phyloP scores from a whole-genome alignment of 2,329 filamentous ascomycete genomes.

The Phyllosticta citrichinensis region DNA sequence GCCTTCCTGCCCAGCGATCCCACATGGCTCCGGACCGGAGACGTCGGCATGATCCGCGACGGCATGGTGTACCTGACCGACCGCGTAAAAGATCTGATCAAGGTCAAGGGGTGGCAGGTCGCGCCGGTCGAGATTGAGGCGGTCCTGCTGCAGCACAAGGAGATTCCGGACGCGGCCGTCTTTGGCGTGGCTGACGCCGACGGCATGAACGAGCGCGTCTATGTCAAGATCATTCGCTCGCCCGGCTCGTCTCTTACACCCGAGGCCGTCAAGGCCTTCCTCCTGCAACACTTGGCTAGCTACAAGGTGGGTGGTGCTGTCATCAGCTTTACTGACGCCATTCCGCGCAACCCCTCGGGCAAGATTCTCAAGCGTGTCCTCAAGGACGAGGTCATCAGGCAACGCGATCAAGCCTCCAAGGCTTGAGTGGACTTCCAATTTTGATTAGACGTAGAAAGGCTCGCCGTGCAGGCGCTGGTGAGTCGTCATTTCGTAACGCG shows the following conservation, averaged over 20 bases:
- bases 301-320: neutral
- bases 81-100: slow-evolving; percentile 9
- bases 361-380: neutral
- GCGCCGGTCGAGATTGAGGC: slow-evolving; percentile 10
- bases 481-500: neutral
- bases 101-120: slow-evolving; percentile 8
- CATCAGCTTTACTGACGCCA: neutral
- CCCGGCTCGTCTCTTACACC: neutral
- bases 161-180: slow-evolving; percentile 8
- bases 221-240: neutral
- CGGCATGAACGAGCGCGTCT: neutral
- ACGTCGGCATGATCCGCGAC: neutral
- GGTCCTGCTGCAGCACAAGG: neutral
- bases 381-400: neutral
- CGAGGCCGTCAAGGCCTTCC: neutral
- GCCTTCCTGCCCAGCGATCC: neutral
- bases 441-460: neutral
- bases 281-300: neutral
- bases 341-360: neutral
- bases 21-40: slow-evolving; percentile 9
- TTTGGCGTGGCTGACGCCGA: neutral
- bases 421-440: neutral
- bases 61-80: neutral
- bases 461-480: neutral
- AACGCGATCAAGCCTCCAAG: neutral